Conservation (phyloP, 2,329 filamentous ascomycete genomes). For the Helotiales sp. region DNA sequence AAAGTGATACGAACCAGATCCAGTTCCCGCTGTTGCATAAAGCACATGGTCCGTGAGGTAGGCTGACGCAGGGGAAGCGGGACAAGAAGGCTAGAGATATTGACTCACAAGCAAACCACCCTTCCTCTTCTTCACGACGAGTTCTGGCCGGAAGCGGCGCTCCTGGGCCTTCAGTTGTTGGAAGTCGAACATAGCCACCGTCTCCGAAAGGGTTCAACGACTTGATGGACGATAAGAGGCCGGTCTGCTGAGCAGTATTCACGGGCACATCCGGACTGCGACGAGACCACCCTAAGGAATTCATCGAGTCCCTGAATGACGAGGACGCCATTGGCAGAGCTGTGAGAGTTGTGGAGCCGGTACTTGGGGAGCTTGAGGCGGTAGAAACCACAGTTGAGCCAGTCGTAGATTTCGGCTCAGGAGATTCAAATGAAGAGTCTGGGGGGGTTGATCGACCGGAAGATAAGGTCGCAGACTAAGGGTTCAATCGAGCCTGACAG, state of each 20-base stretch:
- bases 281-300: constrained; percentile 91
- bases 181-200: constrained; percentile 86
- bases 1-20: constrained; percentile 24
- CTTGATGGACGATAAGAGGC: constrained; percentile 77
- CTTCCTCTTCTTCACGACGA: constrained; percentile 91
- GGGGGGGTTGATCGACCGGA: constrained; percentile 15
- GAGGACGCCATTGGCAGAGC: constrained; percentile 70
- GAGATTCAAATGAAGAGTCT: constrained; percentile 5
- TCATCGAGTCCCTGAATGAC: constrained; percentile 92
- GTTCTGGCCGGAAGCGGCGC: constrained; percentile 83
- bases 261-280: constrained; percentile 75
- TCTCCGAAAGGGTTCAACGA: constrained; percentile 85
- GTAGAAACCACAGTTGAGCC: constrained; percentile 7
- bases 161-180: constrained; percentile 78
- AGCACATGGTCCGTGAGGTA: constrained; percentile 30
- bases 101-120: constrained; percentile 90
- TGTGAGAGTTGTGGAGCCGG: constrained; percentile 19
- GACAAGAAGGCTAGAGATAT: constrained; percentile 21
- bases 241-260: constrained; percentile 69
- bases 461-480: constrained; percentile 12
- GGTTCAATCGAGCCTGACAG: background rate
- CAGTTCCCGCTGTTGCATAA: constrained; percentile 27
- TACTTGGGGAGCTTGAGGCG: constrained; percentile 23
- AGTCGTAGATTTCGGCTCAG: constrained; percentile 8
- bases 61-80: constrained; percentile 34